phyloP scores from a whole-genome alignment of 1,284 basidiomycete genomes.

The Fomitopsis palustris region DNA sequence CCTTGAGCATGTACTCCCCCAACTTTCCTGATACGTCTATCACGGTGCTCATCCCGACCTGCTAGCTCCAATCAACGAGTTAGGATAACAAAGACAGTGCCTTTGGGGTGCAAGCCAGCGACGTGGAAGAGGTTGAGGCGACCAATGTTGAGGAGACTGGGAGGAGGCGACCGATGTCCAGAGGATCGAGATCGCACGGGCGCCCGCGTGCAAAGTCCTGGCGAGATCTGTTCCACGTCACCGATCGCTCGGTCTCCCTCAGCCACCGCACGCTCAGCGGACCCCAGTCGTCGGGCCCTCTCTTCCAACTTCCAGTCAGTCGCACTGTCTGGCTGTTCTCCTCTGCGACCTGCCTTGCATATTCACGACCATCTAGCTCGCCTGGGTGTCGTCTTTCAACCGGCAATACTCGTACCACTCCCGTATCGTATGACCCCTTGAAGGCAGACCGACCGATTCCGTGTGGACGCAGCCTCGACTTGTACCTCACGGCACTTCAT shows the following conservation, averaged over 20 bases:
- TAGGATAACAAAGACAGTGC: too few species aligned
- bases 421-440: neutral
- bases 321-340: neutral
- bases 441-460: neutral
- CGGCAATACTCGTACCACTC: neutral
- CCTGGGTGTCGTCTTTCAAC: neutral
- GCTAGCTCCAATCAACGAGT: too few species aligned
- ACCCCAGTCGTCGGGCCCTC: neutral
- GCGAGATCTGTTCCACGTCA: constrained; percentile 1
- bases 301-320: neutral
- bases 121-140: neutral
- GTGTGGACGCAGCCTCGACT: neutral
- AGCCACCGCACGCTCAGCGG: neutral
- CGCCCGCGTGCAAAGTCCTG: neutral
- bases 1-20: constrained; percentile 71
- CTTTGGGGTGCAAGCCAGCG: neutral
- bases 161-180: neutral
- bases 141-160: neutral
- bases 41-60: constrained; percentile 46
- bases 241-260: constrained; percentile 1
- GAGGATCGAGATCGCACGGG: neutral
- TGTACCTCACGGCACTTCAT: constrained; percentile 33
- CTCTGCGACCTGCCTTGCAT: neutral
- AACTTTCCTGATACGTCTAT: constrained; percentile 55
- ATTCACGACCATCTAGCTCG: too few species aligned